These are phyloP conservation scores for Linnemannia zychae DNA, from an alignment of 192 early-diverging fungal genomes.

Conservation along the genomic window DNA sequence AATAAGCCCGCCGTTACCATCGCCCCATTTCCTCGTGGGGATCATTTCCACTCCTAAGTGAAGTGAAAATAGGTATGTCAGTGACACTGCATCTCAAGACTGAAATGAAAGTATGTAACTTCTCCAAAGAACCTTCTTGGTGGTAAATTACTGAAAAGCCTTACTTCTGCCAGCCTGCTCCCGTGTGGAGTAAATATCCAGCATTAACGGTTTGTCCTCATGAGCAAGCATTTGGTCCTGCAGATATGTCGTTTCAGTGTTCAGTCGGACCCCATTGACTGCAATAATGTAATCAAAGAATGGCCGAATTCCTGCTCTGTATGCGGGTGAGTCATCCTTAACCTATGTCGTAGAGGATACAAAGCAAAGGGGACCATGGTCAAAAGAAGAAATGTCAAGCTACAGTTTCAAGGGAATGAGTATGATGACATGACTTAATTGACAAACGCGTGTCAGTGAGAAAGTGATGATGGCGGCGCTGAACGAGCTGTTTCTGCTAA, in stretches of 20 bases:
- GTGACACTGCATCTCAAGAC: background rate
- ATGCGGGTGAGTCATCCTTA: constrained; percentile 75
- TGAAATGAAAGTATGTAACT: background rate
- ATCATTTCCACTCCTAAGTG: constrained; percentile 59
- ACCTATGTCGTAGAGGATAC: constrained; percentile 59
- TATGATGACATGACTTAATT: background rate
- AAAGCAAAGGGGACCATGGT: background rate
- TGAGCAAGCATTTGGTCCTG: constrained; percentile 60
- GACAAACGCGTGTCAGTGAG: background rate
- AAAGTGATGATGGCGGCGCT: background rate
- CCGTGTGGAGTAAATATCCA: constrained; percentile 72
- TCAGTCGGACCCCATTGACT: constrained; percentile 68
- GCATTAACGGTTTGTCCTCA: constrained; percentile 60
- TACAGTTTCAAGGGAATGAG: background rate
- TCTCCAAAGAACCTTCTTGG: background rate
- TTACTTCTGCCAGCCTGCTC: constrained; percentile 66
- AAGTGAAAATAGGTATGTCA: background rate
- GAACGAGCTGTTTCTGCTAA: background rate
- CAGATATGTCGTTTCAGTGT: constrained; percentile 57
- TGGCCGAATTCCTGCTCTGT: constrained; percentile 73
- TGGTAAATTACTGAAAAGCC: background rate
- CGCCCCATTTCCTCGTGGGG: constrained; percentile 56
- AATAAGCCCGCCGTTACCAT: constrained; percentile 59
- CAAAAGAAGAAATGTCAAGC: background rate
- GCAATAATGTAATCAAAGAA: constrained; percentile 83